Evolutionary conservation across 371 early-diverging fungal species (phyloP).

Genomic region (Lichtheimia ramosa): DNA sequence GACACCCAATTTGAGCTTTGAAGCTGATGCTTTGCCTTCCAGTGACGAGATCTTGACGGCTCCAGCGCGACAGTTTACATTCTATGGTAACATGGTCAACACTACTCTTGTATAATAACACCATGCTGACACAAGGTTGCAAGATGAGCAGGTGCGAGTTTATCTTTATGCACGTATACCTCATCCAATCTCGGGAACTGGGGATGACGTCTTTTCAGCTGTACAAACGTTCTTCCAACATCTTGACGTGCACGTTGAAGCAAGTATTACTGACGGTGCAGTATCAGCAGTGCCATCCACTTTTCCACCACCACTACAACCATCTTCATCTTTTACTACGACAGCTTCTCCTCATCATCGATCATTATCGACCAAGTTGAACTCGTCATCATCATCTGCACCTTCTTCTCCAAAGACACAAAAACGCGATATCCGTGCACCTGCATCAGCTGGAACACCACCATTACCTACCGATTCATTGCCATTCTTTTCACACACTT

Average conservation of each 20-base stretch:
- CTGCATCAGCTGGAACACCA: constrained; percentile 1
- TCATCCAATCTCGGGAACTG: constrained; percentile 30
- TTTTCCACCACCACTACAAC: constrained; percentile 19
- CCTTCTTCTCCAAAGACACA: constrained; percentile 34
- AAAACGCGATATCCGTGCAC: constrained; percentile 15
- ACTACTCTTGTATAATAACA: background rate
- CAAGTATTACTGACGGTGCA: constrained; percentile 45
- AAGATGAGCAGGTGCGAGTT: constrained; percentile 45
- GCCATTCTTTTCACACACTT: constrained; percentile 57
- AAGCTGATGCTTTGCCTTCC: background rate
- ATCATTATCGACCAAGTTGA: constrained; percentile 12
- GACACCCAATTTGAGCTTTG: constrained; percentile 60
- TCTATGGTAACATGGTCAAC: constrained; percentile 30
- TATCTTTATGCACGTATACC: constrained; percentile 34
- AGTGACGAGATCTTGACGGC: constrained; percentile 19
- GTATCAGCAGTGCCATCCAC: constrained; percentile 10
- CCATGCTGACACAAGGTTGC: background rate
- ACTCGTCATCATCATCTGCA: constrained; percentile 16
- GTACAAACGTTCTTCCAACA: constrained; percentile 45
- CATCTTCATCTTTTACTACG: constrained; percentile 14
- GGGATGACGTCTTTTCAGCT: constrained; percentile 27
- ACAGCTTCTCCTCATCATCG: constrained; percentile 23
- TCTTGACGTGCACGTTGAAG: constrained; percentile 63
- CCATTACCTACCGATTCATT: constrained; percentile 18
- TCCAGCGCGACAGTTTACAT: constrained; percentile 40